These are phyloP conservation scores for Monilinia fructigena DNA, from an alignment of 2,329 filamentous ascomycete species.

Conservation along the genomic window DNA sequence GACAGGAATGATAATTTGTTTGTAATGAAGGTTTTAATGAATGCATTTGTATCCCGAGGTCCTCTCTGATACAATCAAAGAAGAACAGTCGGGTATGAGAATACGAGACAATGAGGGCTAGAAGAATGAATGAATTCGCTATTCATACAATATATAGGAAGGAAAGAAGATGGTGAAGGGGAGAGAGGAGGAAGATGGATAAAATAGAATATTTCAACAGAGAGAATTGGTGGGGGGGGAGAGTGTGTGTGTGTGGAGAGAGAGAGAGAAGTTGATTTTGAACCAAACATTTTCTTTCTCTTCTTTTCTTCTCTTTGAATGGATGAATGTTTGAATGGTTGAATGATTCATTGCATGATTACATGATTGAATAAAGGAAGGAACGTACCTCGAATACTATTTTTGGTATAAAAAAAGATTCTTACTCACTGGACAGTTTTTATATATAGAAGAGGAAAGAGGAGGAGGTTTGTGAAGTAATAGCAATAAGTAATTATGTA, in stretches of 20 bases:
- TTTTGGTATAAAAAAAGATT: too few relatives aligned
- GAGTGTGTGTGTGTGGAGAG: neutral
- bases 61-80: neutral
- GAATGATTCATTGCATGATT: too few relatives aligned
- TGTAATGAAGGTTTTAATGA: neutral
- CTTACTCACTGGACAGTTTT: too few relatives aligned
- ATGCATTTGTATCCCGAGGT: neutral
- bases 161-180: neutral
- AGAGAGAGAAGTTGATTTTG: too few relatives aligned
- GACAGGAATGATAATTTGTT: neutral
- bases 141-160: slow-evolving; percentile 1
- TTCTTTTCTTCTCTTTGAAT: too few relatives aligned
- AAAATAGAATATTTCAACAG: neutral
- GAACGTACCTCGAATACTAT: too few relatives aligned
- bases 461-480: neutral
- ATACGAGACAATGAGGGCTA: neutral
- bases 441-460: neutral
- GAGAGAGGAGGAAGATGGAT: too few relatives aligned
- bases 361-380: too few relatives aligned
- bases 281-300: too few relatives aligned
- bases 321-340: too few relatives aligned
- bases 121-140: neutral
- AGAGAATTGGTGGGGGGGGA: neutral
- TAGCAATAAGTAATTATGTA: too few relatives aligned
- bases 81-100: neutral